Percentiles rank a stretch among this genome's conserved stretches.
phyloP scores from a whole-genome alignment of 208 protist genomes.

The Hexamita inflata region DNA sequence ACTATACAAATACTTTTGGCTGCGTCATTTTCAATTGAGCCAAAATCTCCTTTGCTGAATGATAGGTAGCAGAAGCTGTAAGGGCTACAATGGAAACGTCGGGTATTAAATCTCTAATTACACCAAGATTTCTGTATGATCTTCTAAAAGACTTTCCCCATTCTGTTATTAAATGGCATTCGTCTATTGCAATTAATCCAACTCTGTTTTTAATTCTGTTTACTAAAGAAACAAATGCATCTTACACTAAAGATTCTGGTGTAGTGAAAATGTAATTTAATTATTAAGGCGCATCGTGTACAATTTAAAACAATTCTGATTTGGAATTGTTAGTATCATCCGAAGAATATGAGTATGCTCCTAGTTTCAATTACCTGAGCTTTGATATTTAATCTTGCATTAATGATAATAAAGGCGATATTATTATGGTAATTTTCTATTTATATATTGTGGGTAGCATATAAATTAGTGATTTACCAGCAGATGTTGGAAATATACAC shows the following conservation, averaged over 20 bases:
- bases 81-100: background rate
- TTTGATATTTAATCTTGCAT: background rate
- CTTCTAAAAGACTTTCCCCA: conserved; percentile 24
- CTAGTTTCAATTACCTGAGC: background rate
- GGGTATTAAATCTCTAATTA: background rate
- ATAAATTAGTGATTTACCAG: conserved; percentile 27
- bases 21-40: background rate
- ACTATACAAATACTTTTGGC: background rate
- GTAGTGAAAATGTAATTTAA: background rate
- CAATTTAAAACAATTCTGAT: background rate
- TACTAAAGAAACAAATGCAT: background rate
- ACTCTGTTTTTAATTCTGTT: background rate
- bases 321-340: background rate
- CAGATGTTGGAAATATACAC: conserved; percentile 10
- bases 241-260: background rate
- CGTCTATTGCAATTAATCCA: conserved; percentile 20
- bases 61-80: conserved; percentile 1
- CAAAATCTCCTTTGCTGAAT: background rate
- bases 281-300: background rate
- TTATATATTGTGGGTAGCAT: background rate
- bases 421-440: background rate
- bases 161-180: conserved; percentile 17
- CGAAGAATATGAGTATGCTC: background rate
- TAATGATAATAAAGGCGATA: conserved; percentile 15
- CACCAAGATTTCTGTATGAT: background rate